A percentile compares a stretch with the other conserved stretches of the same genome.
Evolutionary conservation across 331 rosid genomes (phyloP).

Genomic region (Malus hybrid): DNA sequence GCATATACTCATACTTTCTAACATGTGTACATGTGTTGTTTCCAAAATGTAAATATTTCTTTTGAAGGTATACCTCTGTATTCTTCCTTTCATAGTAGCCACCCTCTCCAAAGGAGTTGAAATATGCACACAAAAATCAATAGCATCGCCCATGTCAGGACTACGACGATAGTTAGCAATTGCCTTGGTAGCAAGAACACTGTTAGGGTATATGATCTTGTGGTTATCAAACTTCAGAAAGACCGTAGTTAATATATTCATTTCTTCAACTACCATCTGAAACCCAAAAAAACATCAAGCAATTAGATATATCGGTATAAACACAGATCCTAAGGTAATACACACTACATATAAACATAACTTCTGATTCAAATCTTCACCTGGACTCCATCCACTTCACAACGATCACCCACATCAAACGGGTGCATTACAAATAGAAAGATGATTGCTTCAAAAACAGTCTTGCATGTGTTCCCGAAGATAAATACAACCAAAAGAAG

Average conservation of each 20-base stretch:
- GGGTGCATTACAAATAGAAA: conserved; percentile 44
- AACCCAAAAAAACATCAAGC: not conserved
- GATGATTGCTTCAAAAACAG: conserved; percentile 35
- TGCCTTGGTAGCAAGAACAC: conserved; percentile 29
- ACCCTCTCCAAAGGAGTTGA: conserved; percentile 28
- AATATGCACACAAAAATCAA: conserved; percentile 29
- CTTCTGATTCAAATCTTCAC: not conserved
- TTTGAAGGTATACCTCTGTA: not conserved
- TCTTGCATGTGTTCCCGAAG: conserved; percentile 37
- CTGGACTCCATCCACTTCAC: conserved; percentile 37
- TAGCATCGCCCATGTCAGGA: conserved; percentile 29
- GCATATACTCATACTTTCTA: not conserved
- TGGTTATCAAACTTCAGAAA: conserved; percentile 36
- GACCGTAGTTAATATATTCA: conserved; percentile 37
- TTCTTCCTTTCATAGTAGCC: conserved; percentile 14
- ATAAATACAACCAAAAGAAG: conserved; percentile 30
- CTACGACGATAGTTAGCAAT: conserved; percentile 32
- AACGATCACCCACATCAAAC: conserved; percentile 39
- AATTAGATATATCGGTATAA: not conserved
- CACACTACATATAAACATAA: not conserved
- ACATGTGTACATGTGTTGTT: not conserved
- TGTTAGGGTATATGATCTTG: conserved; percentile 32
- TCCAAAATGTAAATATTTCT: too few species aligned
- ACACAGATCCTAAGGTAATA: not conserved
- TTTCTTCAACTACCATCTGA: conserved; percentile 45